A percentile compares a stretch with the other conserved stretches of the same genome.
phyloP scores from a whole-genome alignment of 1,139 yeast genomes.

The Suhomyces coccinellae region DNA sequence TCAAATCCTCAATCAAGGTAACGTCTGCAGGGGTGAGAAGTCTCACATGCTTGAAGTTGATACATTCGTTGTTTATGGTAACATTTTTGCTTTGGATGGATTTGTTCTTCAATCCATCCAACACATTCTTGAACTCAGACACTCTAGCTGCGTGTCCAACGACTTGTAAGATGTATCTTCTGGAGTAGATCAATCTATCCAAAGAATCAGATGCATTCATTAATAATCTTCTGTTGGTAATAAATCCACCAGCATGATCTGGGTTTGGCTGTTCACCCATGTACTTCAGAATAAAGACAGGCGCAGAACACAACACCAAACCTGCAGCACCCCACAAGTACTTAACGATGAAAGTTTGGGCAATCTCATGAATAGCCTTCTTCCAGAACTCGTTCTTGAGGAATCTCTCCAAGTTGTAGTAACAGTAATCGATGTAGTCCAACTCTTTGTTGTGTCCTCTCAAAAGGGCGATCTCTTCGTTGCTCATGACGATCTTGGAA shows the following conservation, averaged over 20 bases:
- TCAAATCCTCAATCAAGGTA: slow-evolving; percentile 62
- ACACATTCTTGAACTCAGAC: slow-evolving; percentile 64
- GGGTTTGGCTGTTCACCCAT: slow-evolving; percentile 48
- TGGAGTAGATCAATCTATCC: slow-evolving; percentile 82
- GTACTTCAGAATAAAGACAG: slow-evolving; percentile 74
- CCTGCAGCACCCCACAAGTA: slow-evolving; percentile 98
- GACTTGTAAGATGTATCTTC: slow-evolving; percentile 80
- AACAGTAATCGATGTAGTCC: slow-evolving; percentile 74
- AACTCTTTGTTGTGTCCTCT: slow-evolving; percentile 81
- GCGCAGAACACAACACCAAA: slow-evolving; percentile 80
- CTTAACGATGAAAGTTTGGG: slow-evolving; percentile 82
- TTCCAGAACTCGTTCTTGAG: slow-evolving; percentile 76
- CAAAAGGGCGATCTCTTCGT: slow-evolving; percentile 85
- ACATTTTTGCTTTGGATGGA: slow-evolving; percentile 33
- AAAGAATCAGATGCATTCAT: slow-evolving; percentile 86
- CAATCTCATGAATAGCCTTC: slow-evolving; percentile 71
- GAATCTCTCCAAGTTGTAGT: slow-evolving; percentile 79
- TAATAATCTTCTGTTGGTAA: slow-evolving; percentile 85
- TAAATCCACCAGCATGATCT: slow-evolving; percentile 71
- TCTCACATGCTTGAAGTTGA: slow-evolving; percentile 72
- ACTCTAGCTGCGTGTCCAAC: slow-evolving; percentile 83
- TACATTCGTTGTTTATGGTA: slow-evolving; percentile 54
- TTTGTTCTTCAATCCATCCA: slow-evolving; percentile 50
- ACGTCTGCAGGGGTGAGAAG: slow-evolving; percentile 85
- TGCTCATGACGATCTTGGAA: slow-evolving; percentile 73